phyloP scores from a whole-genome alignment of 1,284 basidiomycete species.

The Xanthoconium separans region DNA sequence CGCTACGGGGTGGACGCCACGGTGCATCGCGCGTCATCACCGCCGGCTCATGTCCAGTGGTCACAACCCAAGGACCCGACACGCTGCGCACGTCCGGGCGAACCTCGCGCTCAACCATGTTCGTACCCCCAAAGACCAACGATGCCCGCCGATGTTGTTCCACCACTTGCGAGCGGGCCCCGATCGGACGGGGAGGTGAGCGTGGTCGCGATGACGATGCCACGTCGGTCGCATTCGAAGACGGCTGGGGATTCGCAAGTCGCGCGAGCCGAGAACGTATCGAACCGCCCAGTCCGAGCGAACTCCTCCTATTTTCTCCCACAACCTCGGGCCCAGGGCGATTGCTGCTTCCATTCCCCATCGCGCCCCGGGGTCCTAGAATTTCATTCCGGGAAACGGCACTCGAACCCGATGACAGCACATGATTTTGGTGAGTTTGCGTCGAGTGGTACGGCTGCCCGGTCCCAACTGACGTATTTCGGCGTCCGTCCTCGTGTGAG shows the following conservation, averaged over 20 bases:
- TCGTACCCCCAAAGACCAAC: conserved; percentile 5
- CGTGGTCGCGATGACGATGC: conserved; percentile 14
- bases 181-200: conserved; percentile 23
- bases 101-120: conserved; percentile 10
- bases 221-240: conserved; percentile 3
- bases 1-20: conserved; percentile 20
- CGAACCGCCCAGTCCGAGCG: conserved; percentile 22
- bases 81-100: conserved; percentile 4
- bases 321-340: conserved; percentile 11
- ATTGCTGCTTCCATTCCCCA: conserved; percentile 8
- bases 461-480: conserved; percentile 10
- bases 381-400: conserved; percentile 6
- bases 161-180: conserved; percentile 23
- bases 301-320: conserved; percentile 16
- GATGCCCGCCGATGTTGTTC: conserved; percentile 17
- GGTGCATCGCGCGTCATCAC: conserved; percentile 20
- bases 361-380: conserved; percentile 1
- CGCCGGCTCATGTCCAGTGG: conserved; percentile 2
- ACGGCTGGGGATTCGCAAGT: conserved; percentile 19
- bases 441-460: conserved; percentile 11
- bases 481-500: conserved; percentile 23
- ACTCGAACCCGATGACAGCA: background rate
- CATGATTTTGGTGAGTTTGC: conserved; percentile 6
- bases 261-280: conserved; percentile 28
- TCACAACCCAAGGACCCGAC: conserved; percentile 15